These are phyloP conservation scores for Talaromyces borbonicus DNA, from an alignment of 495 filamentous ascomycete species.

Conservation along the genomic window DNA sequence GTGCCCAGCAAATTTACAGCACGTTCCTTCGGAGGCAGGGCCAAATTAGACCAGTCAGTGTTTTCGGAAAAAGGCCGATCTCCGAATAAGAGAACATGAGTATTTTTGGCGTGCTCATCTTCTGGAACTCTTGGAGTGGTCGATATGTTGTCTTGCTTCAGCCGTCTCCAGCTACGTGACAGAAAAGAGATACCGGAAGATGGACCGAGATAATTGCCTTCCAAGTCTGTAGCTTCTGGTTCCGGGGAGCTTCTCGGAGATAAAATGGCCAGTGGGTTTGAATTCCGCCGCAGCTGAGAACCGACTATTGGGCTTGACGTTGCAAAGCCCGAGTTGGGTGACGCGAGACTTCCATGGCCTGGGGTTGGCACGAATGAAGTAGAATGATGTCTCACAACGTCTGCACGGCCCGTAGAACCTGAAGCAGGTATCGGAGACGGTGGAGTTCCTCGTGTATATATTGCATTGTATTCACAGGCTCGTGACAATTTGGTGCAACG, in stretches of 20 bases:
- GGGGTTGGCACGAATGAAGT: not conserved
- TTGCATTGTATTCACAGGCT: constrained; percentile 33
- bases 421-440: constrained; percentile 28
- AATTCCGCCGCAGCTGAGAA: not conserved
- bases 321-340: not conserved
- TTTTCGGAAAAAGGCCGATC: constrained; percentile 31
- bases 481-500: constrained; percentile 31
- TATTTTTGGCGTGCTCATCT: constrained; percentile 27
- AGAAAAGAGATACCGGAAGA: constrained; percentile 38
- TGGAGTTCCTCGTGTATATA: constrained; percentile 34
- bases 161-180: constrained; percentile 35
- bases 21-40: constrained; percentile 25
- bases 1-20: constrained; percentile 27
- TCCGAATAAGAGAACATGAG: constrained; percentile 35
- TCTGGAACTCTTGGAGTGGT: constrained; percentile 23
- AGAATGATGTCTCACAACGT: constrained; percentile 3
- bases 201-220: constrained; percentile 38
- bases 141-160: constrained; percentile 32
- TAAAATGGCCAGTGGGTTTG: constrained; percentile 9
- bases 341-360: not conserved
- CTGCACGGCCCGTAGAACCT: not conserved
- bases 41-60: constrained; percentile 20
- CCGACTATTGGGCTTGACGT: not conserved
- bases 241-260: constrained; percentile 29
- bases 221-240: constrained; percentile 34